These are phyloP conservation scores for Kwoniella dendrophila DNA, from an alignment of 768 basidiomycete genomes.

Conservation along the genomic window DNA sequence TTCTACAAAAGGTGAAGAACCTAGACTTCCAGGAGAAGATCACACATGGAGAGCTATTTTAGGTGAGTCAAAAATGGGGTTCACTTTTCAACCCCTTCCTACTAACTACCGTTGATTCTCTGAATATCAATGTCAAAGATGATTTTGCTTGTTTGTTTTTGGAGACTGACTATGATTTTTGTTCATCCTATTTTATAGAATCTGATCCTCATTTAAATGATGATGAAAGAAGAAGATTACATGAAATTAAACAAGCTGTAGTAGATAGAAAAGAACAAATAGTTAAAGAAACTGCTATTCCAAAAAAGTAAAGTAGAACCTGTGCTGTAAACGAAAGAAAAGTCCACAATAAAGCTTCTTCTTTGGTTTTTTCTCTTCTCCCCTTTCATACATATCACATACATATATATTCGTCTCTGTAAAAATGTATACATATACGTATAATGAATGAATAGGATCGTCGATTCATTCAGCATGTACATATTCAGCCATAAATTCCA, in stretches of 20 bases:
- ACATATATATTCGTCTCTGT: no score
- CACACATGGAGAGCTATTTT: slow-evolving; percentile 54
- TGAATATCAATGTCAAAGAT: no score
- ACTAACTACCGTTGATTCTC: not conserved
- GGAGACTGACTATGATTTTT: not conserved
- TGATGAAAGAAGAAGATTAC: slow-evolving; percentile 17
- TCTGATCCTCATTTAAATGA: slow-evolving; percentile 20
- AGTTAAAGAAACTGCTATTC: not conserved
- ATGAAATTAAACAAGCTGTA: slow-evolving; percentile 12
- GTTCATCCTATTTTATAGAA: not conserved
- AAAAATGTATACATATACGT: no score
- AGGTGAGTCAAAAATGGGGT: slow-evolving; percentile 29
- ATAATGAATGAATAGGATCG: no score
- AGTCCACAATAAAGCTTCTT: no score
- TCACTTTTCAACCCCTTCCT: not conserved
- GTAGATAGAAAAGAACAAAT: slow-evolving; percentile 6
- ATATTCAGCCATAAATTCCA: no score
- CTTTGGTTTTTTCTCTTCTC: no score
- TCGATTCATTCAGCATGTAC: no score
- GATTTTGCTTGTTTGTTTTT: no score
- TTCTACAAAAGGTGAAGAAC: slow-evolving; percentile 25
- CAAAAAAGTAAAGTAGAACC: not conserved
- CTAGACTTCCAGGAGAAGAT: slow-evolving; percentile 23
- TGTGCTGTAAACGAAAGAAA: no score
- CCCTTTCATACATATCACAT: no score